Evolutionary conservation across 1,284 basidiomycete genomes (phyloP), one percentile per base, ranked within the genome.

Genomic region (Hemileia vastatrix): DNA sequence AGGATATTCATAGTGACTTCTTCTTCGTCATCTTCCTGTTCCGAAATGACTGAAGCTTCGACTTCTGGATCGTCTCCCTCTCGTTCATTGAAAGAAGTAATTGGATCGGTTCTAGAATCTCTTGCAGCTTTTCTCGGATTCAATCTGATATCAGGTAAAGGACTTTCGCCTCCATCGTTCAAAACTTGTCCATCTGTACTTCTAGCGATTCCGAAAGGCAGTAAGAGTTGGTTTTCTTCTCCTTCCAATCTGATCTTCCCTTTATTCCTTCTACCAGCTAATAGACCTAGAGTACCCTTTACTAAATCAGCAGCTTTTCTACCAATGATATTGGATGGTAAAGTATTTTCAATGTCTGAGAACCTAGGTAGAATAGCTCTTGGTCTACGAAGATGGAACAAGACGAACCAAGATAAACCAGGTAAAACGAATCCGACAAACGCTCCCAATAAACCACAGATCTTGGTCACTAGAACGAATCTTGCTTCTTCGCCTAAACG

Each of bases 401-500:
- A 36, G 13, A 73, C 67, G 54, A 71, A 65, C 73, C 73, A 74
- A n/a, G 71, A 70, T 15, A 74, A 36, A 1, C 70, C 69, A 2
- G 73, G 73, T 55, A 72, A 66, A 21, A 74, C 67, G 32, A 72
- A 72, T 4, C 72, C 73, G 1, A 72, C 73, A 6, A 61, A 64
- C 2, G 71, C 72, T 4, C 72, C 72, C 48, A 73, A 54, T 6
- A 74, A 64, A 4, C 73, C 73, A 15, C 72, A 58, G 21, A 69
- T 57, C 59, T 74, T 71, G 24, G 68, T 43, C 0, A 68, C 67
- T 1, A 70, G 69, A 4, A 69, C 66, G 44, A 74, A 74, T 2
- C 72, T 64, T 1, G 68, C 68, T 55, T 72, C 72, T 23, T 72
- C 70, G 9, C 70, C 71, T 27, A 9, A 13, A 24, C 54, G 31